A percentile compares a stretch with the other conserved stretches of the same genome.
These are phyloP conservation scores for Phytophthora podocarpi DNA, from an alignment of 352 stramenopile genomes.

Conservation along the genomic window DNA sequence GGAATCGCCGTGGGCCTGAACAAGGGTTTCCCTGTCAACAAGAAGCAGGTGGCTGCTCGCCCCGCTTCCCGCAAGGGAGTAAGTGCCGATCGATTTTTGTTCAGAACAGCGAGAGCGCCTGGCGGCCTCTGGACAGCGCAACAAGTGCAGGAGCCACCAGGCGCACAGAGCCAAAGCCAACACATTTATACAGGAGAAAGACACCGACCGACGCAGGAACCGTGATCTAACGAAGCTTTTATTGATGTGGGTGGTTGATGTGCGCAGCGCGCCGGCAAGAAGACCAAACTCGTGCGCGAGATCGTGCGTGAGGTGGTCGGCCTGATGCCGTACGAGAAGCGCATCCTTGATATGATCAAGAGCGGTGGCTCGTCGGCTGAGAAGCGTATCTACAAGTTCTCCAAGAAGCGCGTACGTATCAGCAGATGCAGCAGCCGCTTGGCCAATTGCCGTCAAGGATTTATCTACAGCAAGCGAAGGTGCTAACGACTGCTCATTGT, in stretches of 20 bases:
- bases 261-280: slow-evolving; percentile 90
- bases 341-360: slow-evolving; percentile 99
- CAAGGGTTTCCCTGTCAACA: slow-evolving; percentile 93
- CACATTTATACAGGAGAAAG: neutral
- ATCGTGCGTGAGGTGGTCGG: slow-evolving; percentile 98
- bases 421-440: neutral
- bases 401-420: slow-evolving; percentile 94
- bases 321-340: slow-evolving; percentile 99
- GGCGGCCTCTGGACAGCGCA: neutral
- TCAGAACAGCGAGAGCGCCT: slow-evolving; percentile 1
- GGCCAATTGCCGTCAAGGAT: too few relatives aligned
- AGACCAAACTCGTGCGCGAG: slow-evolving; percentile 94
- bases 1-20: slow-evolving; percentile 92
- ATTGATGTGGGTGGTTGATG: slow-evolving; percentile 14
- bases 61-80: slow-evolving; percentile 91
- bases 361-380: slow-evolving; percentile 95
- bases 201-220: neutral
- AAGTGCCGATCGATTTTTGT: slow-evolving; percentile 47
- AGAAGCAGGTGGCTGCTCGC: slow-evolving; percentile 88
- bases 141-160: neutral
- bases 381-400: slow-evolving; percentile 99
- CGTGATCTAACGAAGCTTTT: slow-evolving; percentile 13
- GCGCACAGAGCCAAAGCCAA: neutral
- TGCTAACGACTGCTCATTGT: slow-evolving; percentile 25
- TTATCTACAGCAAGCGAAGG: neutral